Conservation (phyloP, 75 land plant species). For the Picea glauca region DNA sequence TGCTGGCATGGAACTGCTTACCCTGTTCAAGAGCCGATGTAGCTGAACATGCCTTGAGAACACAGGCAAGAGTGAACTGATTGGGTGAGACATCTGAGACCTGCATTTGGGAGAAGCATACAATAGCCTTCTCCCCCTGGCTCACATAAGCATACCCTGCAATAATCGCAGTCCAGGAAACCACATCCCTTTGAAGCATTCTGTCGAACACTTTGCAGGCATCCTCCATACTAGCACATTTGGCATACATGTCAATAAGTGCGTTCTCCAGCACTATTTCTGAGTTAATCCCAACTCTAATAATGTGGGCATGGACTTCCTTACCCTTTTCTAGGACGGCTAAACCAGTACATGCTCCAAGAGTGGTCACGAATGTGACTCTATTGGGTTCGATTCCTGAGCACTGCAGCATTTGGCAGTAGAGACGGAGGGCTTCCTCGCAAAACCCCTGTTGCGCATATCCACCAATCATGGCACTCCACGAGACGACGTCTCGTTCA, state of each 20-base stretch:
- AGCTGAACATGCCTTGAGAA: slow-evolving; percentile 41
- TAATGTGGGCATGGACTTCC: slow-evolving; percentile 35
- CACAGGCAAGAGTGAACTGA: slow-evolving; percentile 46
- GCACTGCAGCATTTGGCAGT: neutral
- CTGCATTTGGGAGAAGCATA: slow-evolving; percentile 27
- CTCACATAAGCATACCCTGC: neutral
- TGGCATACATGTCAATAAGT: slow-evolving; percentile 56
- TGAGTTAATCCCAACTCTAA: slow-evolving; percentile 20
- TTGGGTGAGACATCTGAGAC: slow-evolving; percentile 32
- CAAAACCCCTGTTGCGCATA: slow-evolving; percentile 23
- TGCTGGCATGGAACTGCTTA: slow-evolving; percentile 31
- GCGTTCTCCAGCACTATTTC: slow-evolving; percentile 31
- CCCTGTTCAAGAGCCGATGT: slow-evolving; percentile 20
- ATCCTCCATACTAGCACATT: slow-evolving; percentile 11
- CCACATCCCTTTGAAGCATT: neutral
- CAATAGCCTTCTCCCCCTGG: neutral
- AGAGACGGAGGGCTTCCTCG: slow-evolving; percentile 25
- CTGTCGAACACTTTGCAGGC: neutral
- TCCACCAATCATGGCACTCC: slow-evolving; percentile 44
- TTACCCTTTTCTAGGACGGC: slow-evolving; percentile 30
- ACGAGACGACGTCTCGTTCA: slow-evolving; percentile 37
- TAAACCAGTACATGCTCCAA: slow-evolving; percentile 33
- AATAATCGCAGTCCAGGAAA: neutral
- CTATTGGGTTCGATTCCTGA: slow-evolving; percentile 22
- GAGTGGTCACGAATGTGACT: slow-evolving; percentile 31